Percentiles rank a stretch among this genome's conserved stretches.
Conservation (phyloP, 805 yeast genomes). For the Candida hungchunana region DNA sequence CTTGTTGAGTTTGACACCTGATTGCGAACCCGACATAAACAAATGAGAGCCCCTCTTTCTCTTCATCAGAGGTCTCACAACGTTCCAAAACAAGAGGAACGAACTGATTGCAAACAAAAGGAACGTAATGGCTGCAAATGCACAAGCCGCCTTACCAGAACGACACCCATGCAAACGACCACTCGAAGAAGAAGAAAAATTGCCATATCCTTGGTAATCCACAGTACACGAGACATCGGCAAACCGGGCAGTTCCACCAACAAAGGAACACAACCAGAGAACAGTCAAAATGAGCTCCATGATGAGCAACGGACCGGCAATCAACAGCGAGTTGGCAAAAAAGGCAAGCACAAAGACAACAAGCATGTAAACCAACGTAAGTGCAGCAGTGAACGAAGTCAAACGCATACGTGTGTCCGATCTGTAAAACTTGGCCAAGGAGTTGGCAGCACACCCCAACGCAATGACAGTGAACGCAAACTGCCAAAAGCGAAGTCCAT, state of each 20-base stretch:
- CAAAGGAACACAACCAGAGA: constrained; percentile 33
- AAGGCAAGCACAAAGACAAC: constrained; percentile 20
- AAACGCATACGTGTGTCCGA: constrained; percentile 30
- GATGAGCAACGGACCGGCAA: constrained; percentile 26
- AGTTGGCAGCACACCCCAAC: constrained; percentile 27
- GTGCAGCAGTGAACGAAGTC: constrained; percentile 28
- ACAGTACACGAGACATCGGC: constrained; percentile 27
- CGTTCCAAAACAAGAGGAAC: constrained; percentile 26
- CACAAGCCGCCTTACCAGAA: constrained; percentile 14
- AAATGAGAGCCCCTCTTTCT: not conserved
- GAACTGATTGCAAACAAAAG: constrained; percentile 26
- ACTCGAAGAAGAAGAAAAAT: constrained; percentile 1
- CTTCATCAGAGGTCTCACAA: constrained; percentile 21
- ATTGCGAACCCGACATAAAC: constrained; percentile 1
- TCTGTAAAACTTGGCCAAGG: constrained; percentile 22
- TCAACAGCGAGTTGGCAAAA: constrained; percentile 19
- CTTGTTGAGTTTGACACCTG: constrained; percentile 7
- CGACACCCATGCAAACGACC: constrained; percentile 9
- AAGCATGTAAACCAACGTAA: constrained; percentile 29
- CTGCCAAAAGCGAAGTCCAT: constrained; percentile 22
- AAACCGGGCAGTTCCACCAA: constrained; percentile 30
- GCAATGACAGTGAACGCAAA: constrained; percentile 27
- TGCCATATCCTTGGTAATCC: not conserved
- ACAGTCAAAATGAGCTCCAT: constrained; percentile 27
- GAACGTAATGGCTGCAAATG: constrained; percentile 19